Percentiles rank a stretch among this genome's conserved stretches.
These are phyloP conservation scores for Pythium brassicae DNA, from an alignment of 352 stramenopile genomes.

Conservation along the genomic window DNA sequence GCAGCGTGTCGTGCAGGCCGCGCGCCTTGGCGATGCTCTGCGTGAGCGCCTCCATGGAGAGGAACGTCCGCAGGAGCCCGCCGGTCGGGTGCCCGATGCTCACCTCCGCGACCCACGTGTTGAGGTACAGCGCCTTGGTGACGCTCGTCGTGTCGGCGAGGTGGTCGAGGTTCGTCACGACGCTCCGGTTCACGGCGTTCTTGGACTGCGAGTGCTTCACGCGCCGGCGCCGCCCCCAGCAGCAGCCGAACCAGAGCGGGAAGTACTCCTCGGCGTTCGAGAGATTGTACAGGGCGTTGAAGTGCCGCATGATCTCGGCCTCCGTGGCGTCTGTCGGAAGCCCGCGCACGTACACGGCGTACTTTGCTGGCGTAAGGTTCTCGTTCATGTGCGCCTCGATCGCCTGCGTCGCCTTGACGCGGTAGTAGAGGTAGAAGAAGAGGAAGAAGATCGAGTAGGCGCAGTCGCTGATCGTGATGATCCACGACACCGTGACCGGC, in stretches of 20 bases:
- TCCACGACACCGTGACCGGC: constrained; percentile 59
- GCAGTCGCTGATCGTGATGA: constrained; percentile 60
- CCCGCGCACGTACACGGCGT: constrained; percentile 69
- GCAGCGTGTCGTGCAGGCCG: not conserved
- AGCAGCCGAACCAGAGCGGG: constrained; percentile 59
- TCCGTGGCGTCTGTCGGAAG: constrained; percentile 62
- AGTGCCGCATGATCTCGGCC: constrained; percentile 67
- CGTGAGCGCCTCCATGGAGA: constrained; percentile 68
- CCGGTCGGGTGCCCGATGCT: constrained; percentile 74
- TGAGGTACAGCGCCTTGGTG: constrained; percentile 61
- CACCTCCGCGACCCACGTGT: constrained; percentile 86
- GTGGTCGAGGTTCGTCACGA: constrained; percentile 68
- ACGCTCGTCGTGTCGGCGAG: constrained; percentile 32
- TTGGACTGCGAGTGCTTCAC: constrained; percentile 1
- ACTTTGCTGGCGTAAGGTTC: constrained; percentile 79
- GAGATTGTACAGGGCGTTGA: constrained; percentile 70
- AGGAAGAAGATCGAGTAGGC: constrained; percentile 70
- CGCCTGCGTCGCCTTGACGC: constrained; percentile 27
- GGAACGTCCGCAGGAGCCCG: constrained; percentile 62
- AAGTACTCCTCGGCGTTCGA: constrained; percentile 59
- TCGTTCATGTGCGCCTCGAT: constrained; percentile 70
- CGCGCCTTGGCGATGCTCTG: constrained; percentile 46
- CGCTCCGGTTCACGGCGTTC: constrained; percentile 34
- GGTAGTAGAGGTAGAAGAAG: constrained; percentile 58
- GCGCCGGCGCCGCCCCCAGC: constrained; percentile 35